These are phyloP conservation scores for Leccinum arenicola DNA, from an alignment of 768 basidiomycete species.

Conservation along the genomic window DNA sequence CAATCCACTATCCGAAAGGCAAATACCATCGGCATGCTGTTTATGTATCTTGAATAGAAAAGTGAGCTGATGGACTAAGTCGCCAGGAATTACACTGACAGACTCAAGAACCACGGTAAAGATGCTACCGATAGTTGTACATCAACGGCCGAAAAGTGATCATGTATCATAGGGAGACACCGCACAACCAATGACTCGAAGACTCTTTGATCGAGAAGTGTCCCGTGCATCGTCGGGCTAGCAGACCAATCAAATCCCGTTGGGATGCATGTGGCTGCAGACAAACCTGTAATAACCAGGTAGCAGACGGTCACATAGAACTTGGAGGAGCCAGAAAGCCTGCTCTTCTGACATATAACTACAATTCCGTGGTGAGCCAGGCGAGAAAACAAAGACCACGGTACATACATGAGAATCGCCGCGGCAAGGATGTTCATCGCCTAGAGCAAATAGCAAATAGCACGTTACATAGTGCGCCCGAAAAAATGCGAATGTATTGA, in stretches of 20 bases:
- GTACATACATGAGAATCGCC: slow-evolving; percentile 82
- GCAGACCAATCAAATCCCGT: slow-evolving; percentile 5
- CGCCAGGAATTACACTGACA: slow-evolving; percentile 54
- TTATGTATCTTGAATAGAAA: slow-evolving; percentile 61
- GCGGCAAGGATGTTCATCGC: slow-evolving; percentile 98
- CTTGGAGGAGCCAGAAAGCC: slow-evolving; percentile 94
- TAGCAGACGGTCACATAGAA: slow-evolving; percentile 89
- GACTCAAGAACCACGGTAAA: slow-evolving; percentile 95
- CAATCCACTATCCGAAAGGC: slow-evolving; percentile 98
- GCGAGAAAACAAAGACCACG: not conserved
- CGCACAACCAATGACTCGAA: slow-evolving; percentile 91
- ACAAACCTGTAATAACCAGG: slow-evolving; percentile 95
- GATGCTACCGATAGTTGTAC: slow-evolving; percentile 97
- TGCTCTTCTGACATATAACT: slow-evolving; percentile 99
- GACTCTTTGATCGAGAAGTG: slow-evolving; percentile 95
- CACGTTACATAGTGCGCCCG: not conserved
- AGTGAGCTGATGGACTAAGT: not conserved
- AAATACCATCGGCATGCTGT: slow-evolving; percentile 96
- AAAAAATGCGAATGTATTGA: not conserved
- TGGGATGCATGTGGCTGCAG: not conserved
- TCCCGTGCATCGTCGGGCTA: slow-evolving; percentile 98
- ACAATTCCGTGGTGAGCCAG: slow-evolving; percentile 10
- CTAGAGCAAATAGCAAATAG: slow-evolving; percentile 33
- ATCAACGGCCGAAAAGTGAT: slow-evolving; percentile 87
- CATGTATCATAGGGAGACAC: slow-evolving; percentile 90